Evolutionary conservation across 2,329 filamentous ascomycete genomes (phyloP), one percentile per base, ranked within the genome.

Genomic region (Nemania bipapillata): DNA sequence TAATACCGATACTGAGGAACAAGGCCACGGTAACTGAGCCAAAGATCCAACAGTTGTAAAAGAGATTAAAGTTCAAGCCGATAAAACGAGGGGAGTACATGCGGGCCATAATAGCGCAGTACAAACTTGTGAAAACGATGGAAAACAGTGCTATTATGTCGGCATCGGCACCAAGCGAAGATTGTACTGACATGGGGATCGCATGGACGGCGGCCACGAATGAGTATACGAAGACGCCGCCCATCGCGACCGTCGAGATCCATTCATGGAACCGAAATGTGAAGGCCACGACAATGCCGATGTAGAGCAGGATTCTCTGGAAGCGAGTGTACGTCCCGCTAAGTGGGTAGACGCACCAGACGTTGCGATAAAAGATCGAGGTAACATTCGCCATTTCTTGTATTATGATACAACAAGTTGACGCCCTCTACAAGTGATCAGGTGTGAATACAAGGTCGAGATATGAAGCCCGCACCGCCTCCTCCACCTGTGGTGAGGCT

Each of bases 311-410:
- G 22, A 45, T 28, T 17, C 54, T 20, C 35, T 57, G 54, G 35
- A 42, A 22, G 5, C 22, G 35, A 17, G 54, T 56, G 15, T 56
- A 56, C 5, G 35, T 30, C 20, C 54, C 54, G 54, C 35, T 57
- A 32, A 45, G 17, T 24, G 54, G 54, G 37, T 57, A 57, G 6
- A 45, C 17, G 20, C 54, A 57, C 54, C 37, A 57, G 24, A 57
- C 24, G 28, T 57, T 57, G 20, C 28, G 22, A 22, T 57, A 57
- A 26, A 45, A 42, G 1, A 57, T 57, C 7, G 8, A 28, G 20
- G 54, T 42, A 11, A 45, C 54, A 20, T 57, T 57, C 20, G 15
- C 35, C 28, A 20, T n/a, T 20, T n/a, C 4, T 20, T 20, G 17
- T 4, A n/a, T n/a, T n/a, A n/a, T n/a, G n/a, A n/a, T n/a, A n/a